Percentiles rank a stretch among this genome's conserved stretches.
Conservation (phyloP, 2,329 filamentous ascomycete species). For the Curvularia lunata region DNA sequence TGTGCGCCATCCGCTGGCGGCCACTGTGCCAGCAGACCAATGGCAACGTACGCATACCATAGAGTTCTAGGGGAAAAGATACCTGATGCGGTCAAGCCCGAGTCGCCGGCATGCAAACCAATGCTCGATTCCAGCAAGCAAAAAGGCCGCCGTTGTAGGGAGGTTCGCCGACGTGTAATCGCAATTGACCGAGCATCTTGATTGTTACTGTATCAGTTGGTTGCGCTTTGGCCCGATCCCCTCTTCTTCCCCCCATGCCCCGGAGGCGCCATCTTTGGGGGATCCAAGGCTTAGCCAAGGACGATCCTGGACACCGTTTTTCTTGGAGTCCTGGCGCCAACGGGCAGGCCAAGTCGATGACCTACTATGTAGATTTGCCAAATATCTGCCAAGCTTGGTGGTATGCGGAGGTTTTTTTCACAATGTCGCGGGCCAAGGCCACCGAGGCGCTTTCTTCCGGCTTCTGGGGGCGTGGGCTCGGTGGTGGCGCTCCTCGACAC, state of each 20-base stretch:
- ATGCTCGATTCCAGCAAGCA: conserved; percentile 13
- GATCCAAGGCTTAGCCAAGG: neutral
- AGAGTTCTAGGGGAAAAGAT: conserved; percentile 20
- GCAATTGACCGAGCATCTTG: neutral
- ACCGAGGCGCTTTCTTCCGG: conserved; percentile 2
- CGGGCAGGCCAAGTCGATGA: conserved; percentile 8
- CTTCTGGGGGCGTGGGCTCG: neutral
- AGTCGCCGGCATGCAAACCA: conserved; percentile 8
- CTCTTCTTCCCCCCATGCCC: neutral
- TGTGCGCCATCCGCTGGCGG: conserved; percentile 2
- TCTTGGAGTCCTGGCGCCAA: conserved; percentile 6
- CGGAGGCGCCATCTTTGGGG: neutral
- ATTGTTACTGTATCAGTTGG: neutral
- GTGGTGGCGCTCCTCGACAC: conserved; percentile 7
- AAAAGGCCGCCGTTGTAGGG: neutral
- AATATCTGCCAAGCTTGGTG: neutral
- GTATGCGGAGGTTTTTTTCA: conserved; percentile 2
- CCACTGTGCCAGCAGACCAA: neutral
- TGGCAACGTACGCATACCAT: neutral
- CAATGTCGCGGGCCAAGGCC: neutral
- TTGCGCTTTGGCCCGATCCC: neutral
- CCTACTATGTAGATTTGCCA: neutral
- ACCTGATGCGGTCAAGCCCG: conserved; percentile 21
- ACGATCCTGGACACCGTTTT: neutral
- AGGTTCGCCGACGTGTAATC: neutral